Evolutionary conservation across 2,329 filamentous ascomycete species (phyloP).

Genomic region (Harringtonia lauricola): DNA sequence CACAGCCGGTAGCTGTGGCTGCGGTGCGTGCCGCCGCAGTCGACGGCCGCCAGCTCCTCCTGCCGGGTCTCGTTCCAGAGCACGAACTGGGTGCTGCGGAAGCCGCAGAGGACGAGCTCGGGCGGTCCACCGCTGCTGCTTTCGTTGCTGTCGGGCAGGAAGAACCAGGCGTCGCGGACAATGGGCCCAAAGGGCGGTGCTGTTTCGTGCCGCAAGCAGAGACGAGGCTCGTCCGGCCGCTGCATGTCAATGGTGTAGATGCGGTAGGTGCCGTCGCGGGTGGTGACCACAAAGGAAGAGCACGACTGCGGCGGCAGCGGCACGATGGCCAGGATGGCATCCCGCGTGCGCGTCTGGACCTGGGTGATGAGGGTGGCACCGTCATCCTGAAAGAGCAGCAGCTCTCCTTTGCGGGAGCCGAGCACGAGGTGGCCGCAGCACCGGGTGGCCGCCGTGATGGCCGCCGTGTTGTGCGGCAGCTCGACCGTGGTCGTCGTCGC

Average conservation of each 20-base stretch:
- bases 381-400: constrained; percentile 25
- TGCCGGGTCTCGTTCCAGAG: constrained; percentile 68
- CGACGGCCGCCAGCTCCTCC: constrained; percentile 57
- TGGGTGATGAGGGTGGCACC: constrained; percentile 19
- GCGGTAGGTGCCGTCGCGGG: constrained; percentile 65
- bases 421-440: constrained; percentile 30
- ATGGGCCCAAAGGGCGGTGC: constrained; percentile 62
- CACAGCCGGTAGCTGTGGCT: constrained; percentile 48
- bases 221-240: not conserved
- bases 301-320: constrained; percentile 31
- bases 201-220: constrained; percentile 54
- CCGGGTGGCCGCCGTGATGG: constrained; percentile 7
- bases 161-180: constrained; percentile 62
- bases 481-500: not conserved
- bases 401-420: constrained; percentile 41
- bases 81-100: constrained; percentile 68
- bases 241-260: constrained; percentile 35
- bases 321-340: constrained; percentile 57
- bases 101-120: constrained; percentile 67
- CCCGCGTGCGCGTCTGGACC: constrained; percentile 10
- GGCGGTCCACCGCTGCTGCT: not conserved
- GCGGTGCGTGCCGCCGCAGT: constrained; percentile 78
- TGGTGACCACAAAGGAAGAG: constrained; percentile 56
- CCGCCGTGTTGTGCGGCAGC: constrained; percentile 1
- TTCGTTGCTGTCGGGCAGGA: constrained; percentile 19